Base-by-base conservation (phyloP, 2,329 filamentous ascomycete genomes). In the Cercospora nicotianae region DNA sequence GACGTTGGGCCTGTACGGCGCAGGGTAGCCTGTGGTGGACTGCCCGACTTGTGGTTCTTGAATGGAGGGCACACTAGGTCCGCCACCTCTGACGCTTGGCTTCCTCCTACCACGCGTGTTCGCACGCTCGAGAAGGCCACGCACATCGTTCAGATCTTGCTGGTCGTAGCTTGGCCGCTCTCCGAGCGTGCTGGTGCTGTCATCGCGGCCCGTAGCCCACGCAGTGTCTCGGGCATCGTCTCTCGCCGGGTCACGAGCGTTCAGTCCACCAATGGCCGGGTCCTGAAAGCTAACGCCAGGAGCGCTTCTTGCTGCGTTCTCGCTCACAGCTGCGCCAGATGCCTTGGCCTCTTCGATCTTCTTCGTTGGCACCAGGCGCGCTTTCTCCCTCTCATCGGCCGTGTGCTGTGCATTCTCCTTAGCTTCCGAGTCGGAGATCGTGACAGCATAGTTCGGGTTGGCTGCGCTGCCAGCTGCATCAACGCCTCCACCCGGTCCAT, bases 401-500 rank as follows among this genome's bases (percentile, higher is more conserved):
- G 87, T 85, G 63, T 86, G 84, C 57, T 91, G 87, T 3, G 73
- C 76, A 64, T 89, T 88, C 39, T 84, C 81, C 30, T 84, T 80
- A 5, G 93, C 93, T 72, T 88, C 86, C 0, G 86, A 82, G 70
- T 94, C 90, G 2, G 87, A 83, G 61, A 97, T 89, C 6, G 89
- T 79, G 20, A 97, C 94, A 18, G 90, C 90, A 83, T 95, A 97
- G 5, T 88, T 83, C 0, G 94, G 94, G 79, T 96, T 95, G n/a
- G 82, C 83, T 33, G 81, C 80, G 69, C 84, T 85, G 33, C 85
- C 87, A 5, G 91, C 86, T 48, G 86, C 87, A 67, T 86, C 83
- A 69, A 81, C 82, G 65, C 89, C 91, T 67, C 91, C 93, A 48
- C 90, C 93, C 65, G 94, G 94, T 20, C 84, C 89, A 74, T 92